Evolutionary conservation across 2,329 filamentous ascomycete genomes (phyloP), one percentile per base, ranked within the genome.

Genomic region (Xylariales sp.): DNA sequence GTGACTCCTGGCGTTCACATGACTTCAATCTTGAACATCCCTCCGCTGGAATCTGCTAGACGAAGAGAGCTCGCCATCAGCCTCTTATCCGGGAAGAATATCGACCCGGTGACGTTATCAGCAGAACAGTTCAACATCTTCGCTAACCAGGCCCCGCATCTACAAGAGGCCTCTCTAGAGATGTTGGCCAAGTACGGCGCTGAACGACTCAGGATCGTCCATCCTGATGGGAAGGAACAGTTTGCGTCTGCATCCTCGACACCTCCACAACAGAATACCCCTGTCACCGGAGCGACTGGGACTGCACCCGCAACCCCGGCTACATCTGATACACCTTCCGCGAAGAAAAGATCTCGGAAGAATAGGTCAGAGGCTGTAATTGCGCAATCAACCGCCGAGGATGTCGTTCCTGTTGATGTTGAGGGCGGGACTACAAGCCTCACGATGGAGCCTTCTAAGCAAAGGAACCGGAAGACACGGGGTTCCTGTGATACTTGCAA

Each of bases 171-270:
- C 40, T 80, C 77, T 1, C 57, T 81, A 11, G 66, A 63, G 1
- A 76, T 81, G 74, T 63, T 80, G 9, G 65, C 69, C 1, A 71
- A 68, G 50, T 79, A 79, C 42, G 77, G 77, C 15, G 76, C 77
- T 5, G 74, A 79, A 52, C 63, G 71, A 11, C 58, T 81, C 18
- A 66, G 73, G 9, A 79, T 81, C 36, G 71, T 81, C 4, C 75
- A 78, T 40, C 74, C 76, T 3, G 60, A 58, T 6, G 66, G 68
- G 28, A 59, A 62, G 38, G 45, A 51, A 38, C 38, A 52, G 29
- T 38, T 51, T 6, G 52, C 56, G 4, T 56, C 62, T 3, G 46
- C 46, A 21, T 48, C 49, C 31, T 48, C 57, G n/a, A 46, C 55
- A n/a, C 47, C 53, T 20, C 31, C 48, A 21, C 49, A 49, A 31